Evolutionary conservation across 1,284 basidiomycete genomes (phyloP).

Genomic region (Anthracocystis walkeri): DNA sequence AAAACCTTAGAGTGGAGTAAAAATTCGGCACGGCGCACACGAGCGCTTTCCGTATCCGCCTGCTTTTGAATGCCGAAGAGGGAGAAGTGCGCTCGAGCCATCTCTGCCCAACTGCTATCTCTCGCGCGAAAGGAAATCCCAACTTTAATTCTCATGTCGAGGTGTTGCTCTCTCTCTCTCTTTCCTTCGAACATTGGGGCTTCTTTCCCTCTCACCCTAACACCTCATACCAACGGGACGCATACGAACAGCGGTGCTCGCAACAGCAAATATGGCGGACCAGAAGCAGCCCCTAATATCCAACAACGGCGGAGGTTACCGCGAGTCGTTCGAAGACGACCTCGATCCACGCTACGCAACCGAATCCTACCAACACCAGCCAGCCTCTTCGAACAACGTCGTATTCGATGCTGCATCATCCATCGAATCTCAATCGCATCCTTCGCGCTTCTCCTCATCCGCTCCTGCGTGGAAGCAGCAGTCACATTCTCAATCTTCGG

Average conservation of each 20-base stretch:
- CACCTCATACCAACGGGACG: neutral
- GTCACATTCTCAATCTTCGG: slow-evolving; percentile 9
- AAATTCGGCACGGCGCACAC: too few relatives aligned
- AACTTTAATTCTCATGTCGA: neutral
- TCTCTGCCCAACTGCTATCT: too few relatives aligned
- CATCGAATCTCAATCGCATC: slow-evolving; percentile 36
- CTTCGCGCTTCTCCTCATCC: neutral
- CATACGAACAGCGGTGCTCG: neutral
- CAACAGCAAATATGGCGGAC: slow-evolving; percentile 25
- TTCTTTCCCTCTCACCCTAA: neutral
- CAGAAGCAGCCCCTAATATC: slow-evolving; percentile 42
- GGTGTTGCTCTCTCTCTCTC: slow-evolving; percentile 11
- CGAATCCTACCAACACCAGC: slow-evolving; percentile 55
- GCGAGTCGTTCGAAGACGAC: slow-evolving; percentile 50
- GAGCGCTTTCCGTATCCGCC: too few relatives aligned
- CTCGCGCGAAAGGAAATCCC: too few relatives aligned
- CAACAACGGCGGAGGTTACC: slow-evolving; percentile 19
- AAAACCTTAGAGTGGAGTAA: too few relatives aligned
- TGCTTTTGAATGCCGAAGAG: too few relatives aligned
- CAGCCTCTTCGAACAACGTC: slow-evolving; percentile 25
- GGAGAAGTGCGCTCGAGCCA: too few relatives aligned
- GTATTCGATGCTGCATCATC: slow-evolving; percentile 49
- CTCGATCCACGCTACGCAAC: slow-evolving; percentile 60
- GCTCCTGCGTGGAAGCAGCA: slow-evolving; percentile 26
- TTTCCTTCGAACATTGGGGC: too few relatives aligned